These are phyloP conservation scores for Penicillium daleae DNA, from an alignment of 495 filamentous ascomycete species.

Conservation along the genomic window DNA sequence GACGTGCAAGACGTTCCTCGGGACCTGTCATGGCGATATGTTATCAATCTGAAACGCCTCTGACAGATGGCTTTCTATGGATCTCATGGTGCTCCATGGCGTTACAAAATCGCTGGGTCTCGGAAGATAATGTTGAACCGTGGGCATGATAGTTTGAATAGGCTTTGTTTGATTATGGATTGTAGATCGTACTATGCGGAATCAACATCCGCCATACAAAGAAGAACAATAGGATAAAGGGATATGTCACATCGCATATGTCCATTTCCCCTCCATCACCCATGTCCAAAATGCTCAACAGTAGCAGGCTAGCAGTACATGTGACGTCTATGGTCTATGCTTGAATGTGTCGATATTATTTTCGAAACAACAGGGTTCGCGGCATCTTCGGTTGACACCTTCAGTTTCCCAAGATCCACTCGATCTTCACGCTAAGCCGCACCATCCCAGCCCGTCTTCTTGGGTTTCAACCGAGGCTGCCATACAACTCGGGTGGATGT, in stretches of 20 bases:
- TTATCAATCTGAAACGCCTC: constrained; percentile 23
- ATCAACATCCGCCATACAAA: constrained; percentile 10
- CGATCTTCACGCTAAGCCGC: constrained; percentile 22
- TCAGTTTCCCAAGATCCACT: constrained; percentile 8
- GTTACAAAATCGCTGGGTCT: constrained; percentile 5
- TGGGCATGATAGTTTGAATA: background rate
- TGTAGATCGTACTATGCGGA: background rate
- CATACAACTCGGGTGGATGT: background rate
- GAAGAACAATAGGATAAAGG: background rate
- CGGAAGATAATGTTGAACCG: constrained; percentile 1
- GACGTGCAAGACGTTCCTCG: background rate
- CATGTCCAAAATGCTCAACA: background rate
- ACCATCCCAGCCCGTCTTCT: constrained; percentile 9
- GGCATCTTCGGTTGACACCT: constrained; percentile 16
- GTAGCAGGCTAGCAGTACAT: background rate
- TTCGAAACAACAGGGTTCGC: constrained; percentile 1
- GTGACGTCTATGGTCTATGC: constrained; percentile 1
- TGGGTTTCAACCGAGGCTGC: background rate
- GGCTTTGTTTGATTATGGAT: constrained; percentile 10
- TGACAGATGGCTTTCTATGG: background rate
- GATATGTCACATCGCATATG: background rate
- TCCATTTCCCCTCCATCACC: background rate
- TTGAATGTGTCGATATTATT: background rate
- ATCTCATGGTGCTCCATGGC: background rate
- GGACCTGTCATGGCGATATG: background rate